These are phyloP conservation scores for Talaromyces sp. DNA, from an alignment of 2,329 filamentous ascomycete species.

Conservation along the genomic window DNA sequence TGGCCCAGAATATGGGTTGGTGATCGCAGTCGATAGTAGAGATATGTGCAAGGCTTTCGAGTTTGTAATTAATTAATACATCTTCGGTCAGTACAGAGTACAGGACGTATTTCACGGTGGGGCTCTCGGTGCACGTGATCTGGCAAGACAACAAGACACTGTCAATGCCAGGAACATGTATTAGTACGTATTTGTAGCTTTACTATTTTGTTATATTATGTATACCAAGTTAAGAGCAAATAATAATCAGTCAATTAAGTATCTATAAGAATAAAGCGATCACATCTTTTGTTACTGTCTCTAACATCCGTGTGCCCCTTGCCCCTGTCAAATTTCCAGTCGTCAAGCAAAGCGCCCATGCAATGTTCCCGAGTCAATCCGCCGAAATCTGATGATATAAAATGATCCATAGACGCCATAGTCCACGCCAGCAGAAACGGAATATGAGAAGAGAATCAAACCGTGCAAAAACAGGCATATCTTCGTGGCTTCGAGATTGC, in stretches of 20 bases:
- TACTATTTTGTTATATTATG: background rate
- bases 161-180: background rate
- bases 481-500: slow-evolving; percentile 13
- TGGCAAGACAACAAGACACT: background rate
- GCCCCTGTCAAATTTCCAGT: slow-evolving; percentile 5
- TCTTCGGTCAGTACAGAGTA: background rate
- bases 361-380: slow-evolving; percentile 4
- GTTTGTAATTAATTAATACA: background rate
- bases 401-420: slow-evolving; percentile 12
- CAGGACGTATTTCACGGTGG: background rate
- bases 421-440: slow-evolving; percentile 13
- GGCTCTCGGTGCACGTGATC: background rate
- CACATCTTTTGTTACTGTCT: slow-evolving; percentile 8
- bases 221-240: background rate
- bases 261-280: slow-evolving; percentile 13
- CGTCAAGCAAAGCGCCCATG: slow-evolving; percentile 7
- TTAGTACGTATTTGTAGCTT: too few species aligned
- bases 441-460: slow-evolving; percentile 12
- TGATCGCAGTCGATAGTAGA: background rate
- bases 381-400: slow-evolving; percentile 2
- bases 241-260: slow-evolving; percentile 7
- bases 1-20: background rate
- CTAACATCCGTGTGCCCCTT: slow-evolving; percentile 9
- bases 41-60: background rate
- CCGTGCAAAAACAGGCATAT: slow-evolving; percentile 14